Conservation (phyloP, 768 basidiomycete genomes). For the Lentinula sp. region DNA sequence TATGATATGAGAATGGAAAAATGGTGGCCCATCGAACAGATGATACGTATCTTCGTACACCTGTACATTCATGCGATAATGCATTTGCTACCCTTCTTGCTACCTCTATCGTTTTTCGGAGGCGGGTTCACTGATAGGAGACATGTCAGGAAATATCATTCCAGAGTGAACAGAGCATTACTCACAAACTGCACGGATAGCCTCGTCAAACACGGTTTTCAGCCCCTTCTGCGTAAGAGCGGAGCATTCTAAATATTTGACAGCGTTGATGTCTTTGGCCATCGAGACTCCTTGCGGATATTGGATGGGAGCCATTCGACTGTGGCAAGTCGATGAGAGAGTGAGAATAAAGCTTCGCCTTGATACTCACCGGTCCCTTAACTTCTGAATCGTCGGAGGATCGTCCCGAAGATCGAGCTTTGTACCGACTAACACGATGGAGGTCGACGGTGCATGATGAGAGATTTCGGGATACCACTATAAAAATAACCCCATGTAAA, state of each 20-base stretch:
- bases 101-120: conserved; percentile 49
- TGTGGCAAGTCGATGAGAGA: conserved; percentile 21
- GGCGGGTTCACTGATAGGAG: conserved; percentile 64
- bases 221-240: conserved; percentile 97
- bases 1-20: conserved; percentile 31
- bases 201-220: conserved; percentile 99
- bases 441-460: conserved; percentile 93
- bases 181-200: conserved; percentile 93
- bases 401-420: conserved; percentile 98
- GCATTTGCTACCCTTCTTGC: conserved; percentile 40
- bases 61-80: conserved; percentile 57
- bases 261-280: conserved; percentile 90
- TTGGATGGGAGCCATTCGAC: conserved; percentile 91
- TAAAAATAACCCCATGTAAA: conserved; percentile 9
- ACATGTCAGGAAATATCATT: neutral
- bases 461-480: conserved; percentile 97
- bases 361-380: conserved; percentile 73
- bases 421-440: conserved; percentile 91
- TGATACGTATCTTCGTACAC: conserved; percentile 8
- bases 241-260: conserved; percentile 95
- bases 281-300: conserved; percentile 89
- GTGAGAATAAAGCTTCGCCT: neutral
- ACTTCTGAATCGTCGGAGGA: conserved; percentile 83
- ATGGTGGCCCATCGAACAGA: conserved; percentile 4
- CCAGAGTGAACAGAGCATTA: conserved; percentile 17